Conservation (phyloP, 1,284 basidiomycete genomes). For the Sporisorium iseilematis-ciliati region DNA sequence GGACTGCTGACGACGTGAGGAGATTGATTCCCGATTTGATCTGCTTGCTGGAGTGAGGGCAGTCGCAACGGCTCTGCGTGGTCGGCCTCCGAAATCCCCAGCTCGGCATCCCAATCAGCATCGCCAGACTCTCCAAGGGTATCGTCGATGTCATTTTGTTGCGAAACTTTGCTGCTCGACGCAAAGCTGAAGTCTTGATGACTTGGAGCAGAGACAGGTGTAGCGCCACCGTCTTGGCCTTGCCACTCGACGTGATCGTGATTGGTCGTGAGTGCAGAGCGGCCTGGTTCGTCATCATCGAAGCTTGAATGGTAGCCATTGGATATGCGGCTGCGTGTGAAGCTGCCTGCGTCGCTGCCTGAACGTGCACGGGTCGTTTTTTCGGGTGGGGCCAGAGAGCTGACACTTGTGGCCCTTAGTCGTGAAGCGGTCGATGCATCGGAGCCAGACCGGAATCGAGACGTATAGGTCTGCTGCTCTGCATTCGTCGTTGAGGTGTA, state of each 20-base stretch:
- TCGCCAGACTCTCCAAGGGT: constrained; percentile 22
- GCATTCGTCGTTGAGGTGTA: neutral
- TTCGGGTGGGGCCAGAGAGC: constrained; percentile 22
- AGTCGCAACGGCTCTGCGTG: constrained; percentile 32
- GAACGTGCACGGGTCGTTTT: constrained; percentile 20
- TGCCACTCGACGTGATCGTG: neutral
- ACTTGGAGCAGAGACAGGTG: neutral
- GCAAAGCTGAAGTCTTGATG: too few relatives aligned
- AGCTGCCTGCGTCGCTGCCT: constrained; percentile 45
- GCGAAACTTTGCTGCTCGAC: neutral
- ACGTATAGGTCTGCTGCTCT: neutral
- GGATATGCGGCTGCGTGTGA: constrained; percentile 42
- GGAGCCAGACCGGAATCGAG: constrained; percentile 3
- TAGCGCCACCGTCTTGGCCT: neutral
- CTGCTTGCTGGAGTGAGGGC: constrained; percentile 8
- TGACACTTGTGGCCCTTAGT: constrained; percentile 21
- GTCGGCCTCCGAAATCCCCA: constrained; percentile 33
- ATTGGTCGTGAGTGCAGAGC: neutral
- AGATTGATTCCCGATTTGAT: neutral
- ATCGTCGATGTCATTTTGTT: neutral
- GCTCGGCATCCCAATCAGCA: constrained; percentile 44
- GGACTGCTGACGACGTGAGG: neutral
- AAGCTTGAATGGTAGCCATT: constrained; percentile 22
- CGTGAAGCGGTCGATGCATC: constrained; percentile 6
- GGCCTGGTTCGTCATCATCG: constrained; percentile 17